Evolutionary conservation across 106 monocot genomes (phyloP).

Genomic region (Phalaenopsis equestris): DNA sequence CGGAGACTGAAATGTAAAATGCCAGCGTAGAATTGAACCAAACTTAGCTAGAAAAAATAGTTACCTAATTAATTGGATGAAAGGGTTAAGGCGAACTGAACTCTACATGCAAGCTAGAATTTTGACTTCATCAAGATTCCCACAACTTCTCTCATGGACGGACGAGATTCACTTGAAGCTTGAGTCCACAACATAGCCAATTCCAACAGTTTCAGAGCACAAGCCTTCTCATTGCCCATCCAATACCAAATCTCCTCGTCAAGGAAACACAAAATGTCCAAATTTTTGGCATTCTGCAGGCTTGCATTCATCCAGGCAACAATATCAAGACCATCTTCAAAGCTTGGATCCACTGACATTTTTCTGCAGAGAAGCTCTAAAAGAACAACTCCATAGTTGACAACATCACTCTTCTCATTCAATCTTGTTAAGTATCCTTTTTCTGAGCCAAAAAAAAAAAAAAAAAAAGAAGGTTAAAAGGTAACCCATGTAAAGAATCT

Average conservation of each 20-base stretch:
- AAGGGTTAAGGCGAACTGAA: too few species aligned
- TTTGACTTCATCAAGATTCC: conserved; percentile 26
- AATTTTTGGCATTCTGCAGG: conserved; percentile 21
- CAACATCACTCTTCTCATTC: conserved; percentile 20
- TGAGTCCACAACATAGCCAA: conserved; percentile 53
- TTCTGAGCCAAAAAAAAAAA: too few species aligned
- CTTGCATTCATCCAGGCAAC: conserved; percentile 36
- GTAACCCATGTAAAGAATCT: not conserved
- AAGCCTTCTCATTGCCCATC: conserved; percentile 42
- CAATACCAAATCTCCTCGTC: conserved; percentile 61
- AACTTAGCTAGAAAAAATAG: too few species aligned
- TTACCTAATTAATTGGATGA: too few species aligned
- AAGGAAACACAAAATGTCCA: conserved; percentile 25
- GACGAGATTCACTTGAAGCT: conserved; percentile 34
- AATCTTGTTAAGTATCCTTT: conserved; percentile 20
- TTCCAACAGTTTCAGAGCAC: conserved; percentile 46
- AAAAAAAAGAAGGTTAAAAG: not conserved
- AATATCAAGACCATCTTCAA: conserved; percentile 67
- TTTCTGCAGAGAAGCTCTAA: conserved; percentile 46
- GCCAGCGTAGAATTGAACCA: too few species aligned
- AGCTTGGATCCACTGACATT: conserved; percentile 61
- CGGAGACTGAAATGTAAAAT: too few species aligned
- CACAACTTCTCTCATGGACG: conserved; percentile 75
- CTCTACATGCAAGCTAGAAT: not conserved
- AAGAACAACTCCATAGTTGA: conserved; percentile 23